Conservation (phyloP, 2,329 filamentous ascomycete species). For the Neonectria sp. region DNA sequence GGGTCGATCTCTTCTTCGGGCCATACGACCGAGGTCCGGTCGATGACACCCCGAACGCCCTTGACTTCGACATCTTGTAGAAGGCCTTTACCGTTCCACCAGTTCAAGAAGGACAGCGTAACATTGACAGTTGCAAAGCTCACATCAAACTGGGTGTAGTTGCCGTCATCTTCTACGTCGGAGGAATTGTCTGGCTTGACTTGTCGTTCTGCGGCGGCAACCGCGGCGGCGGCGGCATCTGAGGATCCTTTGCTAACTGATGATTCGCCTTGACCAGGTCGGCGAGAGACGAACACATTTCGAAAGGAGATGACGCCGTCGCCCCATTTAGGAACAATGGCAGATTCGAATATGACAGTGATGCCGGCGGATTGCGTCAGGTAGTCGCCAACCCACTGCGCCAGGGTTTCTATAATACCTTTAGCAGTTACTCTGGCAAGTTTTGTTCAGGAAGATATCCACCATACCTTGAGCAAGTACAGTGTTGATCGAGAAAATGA, state of each 20-base stretch:
- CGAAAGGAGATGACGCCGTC: conserved; percentile 96
- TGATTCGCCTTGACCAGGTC: conserved; percentile 85
- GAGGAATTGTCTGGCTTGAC: conserved; percentile 52
- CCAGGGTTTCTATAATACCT: conserved; percentile 81
- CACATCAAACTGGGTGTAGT: conserved; percentile 97
- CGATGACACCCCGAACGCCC: conserved; percentile 92
- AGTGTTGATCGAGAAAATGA: conserved; percentile 94
- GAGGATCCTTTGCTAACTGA: conserved; percentile 95
- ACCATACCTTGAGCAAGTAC: conserved; percentile 91
- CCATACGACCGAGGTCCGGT: conserved; percentile 88
- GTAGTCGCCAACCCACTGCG: conserved; percentile 95
- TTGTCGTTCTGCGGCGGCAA: conserved; percentile 80
- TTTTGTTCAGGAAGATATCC: background rate
- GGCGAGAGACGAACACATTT: conserved; percentile 94
- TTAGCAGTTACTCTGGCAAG: background rate
- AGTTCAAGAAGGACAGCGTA: conserved; percentile 96
- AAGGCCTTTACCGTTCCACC: conserved; percentile 97
- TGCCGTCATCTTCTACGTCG: conserved; percentile 82
- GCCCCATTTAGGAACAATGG: conserved; percentile 96
- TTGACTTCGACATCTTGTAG: conserved; percentile 94
- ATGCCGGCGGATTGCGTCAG: conserved; percentile 93
- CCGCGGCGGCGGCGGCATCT: conserved; percentile 88
- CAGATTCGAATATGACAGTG: conserved; percentile 96
- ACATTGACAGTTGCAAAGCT: conserved; percentile 97
- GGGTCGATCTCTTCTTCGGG: conserved; percentile 78